Evolutionary conservation across 2,329 filamentous ascomycete species (phyloP).

Genomic region (Ascochyta pisi): DNA sequence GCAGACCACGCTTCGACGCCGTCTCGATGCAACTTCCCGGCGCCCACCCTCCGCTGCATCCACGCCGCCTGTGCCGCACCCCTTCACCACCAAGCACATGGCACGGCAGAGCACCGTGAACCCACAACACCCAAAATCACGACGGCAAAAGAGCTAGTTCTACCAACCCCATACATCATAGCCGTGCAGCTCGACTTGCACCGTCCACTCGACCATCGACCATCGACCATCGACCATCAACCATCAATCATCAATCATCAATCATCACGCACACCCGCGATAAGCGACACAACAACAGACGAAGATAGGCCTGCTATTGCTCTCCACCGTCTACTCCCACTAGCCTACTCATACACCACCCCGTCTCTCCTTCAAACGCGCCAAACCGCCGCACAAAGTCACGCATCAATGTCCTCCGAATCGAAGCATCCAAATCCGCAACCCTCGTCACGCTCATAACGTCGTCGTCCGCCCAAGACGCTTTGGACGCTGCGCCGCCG

Average conservation of each 20-base stretch:
- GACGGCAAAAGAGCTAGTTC: not conserved
- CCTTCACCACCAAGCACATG: not conserved
- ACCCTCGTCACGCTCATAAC: conserved; percentile 27
- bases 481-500: conserved; percentile 2
- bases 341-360: conserved; percentile 8
- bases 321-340: not conserved
- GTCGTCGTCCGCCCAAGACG: conserved; percentile 20
- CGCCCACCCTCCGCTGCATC: not conserved
- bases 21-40: not conserved
- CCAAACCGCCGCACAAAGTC: conserved; percentile 2
- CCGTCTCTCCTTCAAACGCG: not conserved
- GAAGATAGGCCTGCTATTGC: conserved; percentile 4
- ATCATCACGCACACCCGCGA: not conserved
- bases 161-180: not conserved
- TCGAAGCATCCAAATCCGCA: conserved; percentile 27
- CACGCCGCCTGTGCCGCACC: not conserved
- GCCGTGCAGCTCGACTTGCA: not conserved
- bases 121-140: not conserved
- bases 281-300: not conserved
- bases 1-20: not conserved
- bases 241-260: not conserved
- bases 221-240: not conserved
- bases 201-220: not conserved
- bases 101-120: not conserved
- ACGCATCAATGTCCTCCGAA: conserved; percentile 5